phyloP scores from a whole-genome alignment of 2,329 filamentous ascomycete species.

The Claviceps quebecensis region DNA sequence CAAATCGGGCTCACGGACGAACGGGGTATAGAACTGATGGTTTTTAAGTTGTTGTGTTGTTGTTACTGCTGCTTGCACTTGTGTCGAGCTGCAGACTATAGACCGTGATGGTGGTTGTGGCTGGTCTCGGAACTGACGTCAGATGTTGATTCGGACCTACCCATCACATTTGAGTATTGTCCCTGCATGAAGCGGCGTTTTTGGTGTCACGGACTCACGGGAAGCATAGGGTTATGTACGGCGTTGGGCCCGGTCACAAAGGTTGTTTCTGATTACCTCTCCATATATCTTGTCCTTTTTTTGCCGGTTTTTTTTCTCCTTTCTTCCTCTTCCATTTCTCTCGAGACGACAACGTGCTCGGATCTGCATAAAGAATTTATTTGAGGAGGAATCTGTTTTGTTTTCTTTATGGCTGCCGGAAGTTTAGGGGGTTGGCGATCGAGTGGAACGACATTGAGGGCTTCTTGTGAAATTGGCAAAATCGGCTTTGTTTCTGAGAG shows the following conservation, averaged over 20 bases:
- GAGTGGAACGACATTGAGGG: neutral
- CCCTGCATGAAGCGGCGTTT: constrained; percentile 14
- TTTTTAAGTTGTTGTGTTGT: neutral
- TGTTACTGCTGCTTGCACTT: neutral
- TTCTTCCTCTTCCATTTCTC: neutral
- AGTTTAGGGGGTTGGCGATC: too few species aligned
- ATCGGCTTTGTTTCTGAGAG: neutral
- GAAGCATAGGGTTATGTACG: constrained; percentile 9
- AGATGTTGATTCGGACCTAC: neutral
- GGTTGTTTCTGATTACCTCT: neutral
- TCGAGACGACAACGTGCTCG: constrained; percentile 15
- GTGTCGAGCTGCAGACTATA: neutral
- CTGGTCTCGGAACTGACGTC: neutral
- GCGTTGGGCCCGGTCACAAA: constrained; percentile 5
- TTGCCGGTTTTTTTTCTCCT: neutral
- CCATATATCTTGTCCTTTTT: neutral
- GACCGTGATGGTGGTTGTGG: neutral
- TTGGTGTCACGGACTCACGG: constrained; percentile 6
- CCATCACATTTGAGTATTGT: constrained; percentile 8
- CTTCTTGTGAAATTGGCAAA: neutral
- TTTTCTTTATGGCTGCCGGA: constrained; percentile 4
- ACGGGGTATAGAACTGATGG: constrained; percentile 13
- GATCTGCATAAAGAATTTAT: constrained; percentile 13
- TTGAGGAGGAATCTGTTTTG: constrained; percentile 9
- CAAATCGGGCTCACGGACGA: constrained; percentile 17